phyloP scores from a whole-genome alignment of 306 rosid genomes.

The Castanopsis chinensis region DNA sequence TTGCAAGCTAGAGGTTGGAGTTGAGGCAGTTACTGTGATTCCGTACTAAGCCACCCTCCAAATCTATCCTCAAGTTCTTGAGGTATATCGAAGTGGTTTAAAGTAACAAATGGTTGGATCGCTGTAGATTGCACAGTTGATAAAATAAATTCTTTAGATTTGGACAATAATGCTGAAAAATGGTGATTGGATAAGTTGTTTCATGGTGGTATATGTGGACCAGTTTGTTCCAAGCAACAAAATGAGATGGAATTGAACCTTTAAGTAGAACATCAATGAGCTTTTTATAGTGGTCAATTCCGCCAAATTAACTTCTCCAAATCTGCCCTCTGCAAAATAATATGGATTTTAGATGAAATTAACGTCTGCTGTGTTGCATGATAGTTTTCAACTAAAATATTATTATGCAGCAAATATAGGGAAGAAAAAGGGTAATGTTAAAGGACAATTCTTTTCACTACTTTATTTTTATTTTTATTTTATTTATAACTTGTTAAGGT shows the following conservation, averaged over 20 bases:
- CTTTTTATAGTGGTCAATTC: constrained; percentile 45
- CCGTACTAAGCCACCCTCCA: constrained; percentile 60
- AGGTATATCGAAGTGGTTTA: constrained; percentile 70
- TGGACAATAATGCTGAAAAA: no score
- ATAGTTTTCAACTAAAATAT: no score
- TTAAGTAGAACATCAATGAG: constrained; percentile 37
- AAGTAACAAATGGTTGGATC: constrained; percentile 61
- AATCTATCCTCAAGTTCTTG: constrained; percentile 70
- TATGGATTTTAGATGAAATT: background rate
- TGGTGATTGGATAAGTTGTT: background rate
- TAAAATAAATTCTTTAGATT: no score
- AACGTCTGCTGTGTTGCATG: no score
- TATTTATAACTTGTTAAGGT: no score
- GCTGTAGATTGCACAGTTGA: constrained; percentile 21
- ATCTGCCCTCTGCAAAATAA: constrained; percentile 53
- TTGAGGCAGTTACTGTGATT: constrained; percentile 46
- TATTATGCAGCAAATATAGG: no score
- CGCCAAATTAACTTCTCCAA: constrained; percentile 59
- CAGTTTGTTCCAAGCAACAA: no score
- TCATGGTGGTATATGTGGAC: background rate
- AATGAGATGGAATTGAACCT: constrained; percentile 29
- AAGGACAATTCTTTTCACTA: no score
- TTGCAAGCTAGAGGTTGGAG: no score
- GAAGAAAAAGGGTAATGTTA: no score
- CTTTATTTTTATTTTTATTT: no score